A percentile compares a stretch with the other conserved stretches of the same genome.
These are phyloP conservation scores for Auricularia sp. DNA, from an alignment of 768 basidiomycete genomes.

Conservation along the genomic window DNA sequence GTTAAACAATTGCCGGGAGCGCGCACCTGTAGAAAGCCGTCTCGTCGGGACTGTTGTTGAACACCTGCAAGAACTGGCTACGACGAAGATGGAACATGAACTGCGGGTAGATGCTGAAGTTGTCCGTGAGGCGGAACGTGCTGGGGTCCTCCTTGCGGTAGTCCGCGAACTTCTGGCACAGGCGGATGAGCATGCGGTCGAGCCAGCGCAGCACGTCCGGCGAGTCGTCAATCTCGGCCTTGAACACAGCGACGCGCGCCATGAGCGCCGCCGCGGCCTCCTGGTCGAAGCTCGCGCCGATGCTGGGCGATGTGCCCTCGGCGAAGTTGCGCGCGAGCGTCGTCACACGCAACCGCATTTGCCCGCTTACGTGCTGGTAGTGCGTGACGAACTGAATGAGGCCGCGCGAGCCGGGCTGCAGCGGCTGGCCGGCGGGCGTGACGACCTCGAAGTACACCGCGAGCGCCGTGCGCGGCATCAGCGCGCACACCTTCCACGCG, in stretches of 20 bases:
- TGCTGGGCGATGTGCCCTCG: slow-evolving; percentile 89
- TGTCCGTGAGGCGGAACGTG: slow-evolving; percentile 85
- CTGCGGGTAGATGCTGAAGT: slow-evolving; percentile 98
- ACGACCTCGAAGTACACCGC: slow-evolving; percentile 98
- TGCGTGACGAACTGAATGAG: slow-evolving; percentile 98
- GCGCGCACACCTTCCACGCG: slow-evolving; percentile 92
- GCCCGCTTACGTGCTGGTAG: slow-evolving; percentile 95
- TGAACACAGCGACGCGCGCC: slow-evolving; percentile 98
- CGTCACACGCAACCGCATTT: slow-evolving; percentile 90
- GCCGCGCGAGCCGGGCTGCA: slow-evolving; percentile 82
- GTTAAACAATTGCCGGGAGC: too few species aligned
- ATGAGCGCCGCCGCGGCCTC: slow-evolving; percentile 96
- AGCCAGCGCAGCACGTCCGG: slow-evolving; percentile 96
- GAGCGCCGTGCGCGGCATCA: slow-evolving; percentile 77
- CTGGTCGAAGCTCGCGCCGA: slow-evolving; percentile 93
- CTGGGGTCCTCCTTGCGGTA: slow-evolving; percentile 96
- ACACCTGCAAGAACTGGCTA: slow-evolving; percentile 97
- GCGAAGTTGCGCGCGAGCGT: slow-evolving; percentile 97
- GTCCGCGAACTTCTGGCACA: slow-evolving; percentile 99
- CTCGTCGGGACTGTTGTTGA: slow-evolving; percentile 99
- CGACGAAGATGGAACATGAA: slow-evolving; percentile 99
- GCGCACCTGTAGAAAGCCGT: slow-evolving; percentile 91
- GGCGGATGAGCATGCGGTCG: slow-evolving; percentile 94
- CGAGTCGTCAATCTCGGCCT: slow-evolving; percentile 96
- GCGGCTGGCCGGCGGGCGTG: slow-evolving; percentile 88